These are phyloP conservation scores for Pythium grandisporangium DNA, from an alignment of 352 stramenopile genomes.

Conservation along the genomic window DNA sequence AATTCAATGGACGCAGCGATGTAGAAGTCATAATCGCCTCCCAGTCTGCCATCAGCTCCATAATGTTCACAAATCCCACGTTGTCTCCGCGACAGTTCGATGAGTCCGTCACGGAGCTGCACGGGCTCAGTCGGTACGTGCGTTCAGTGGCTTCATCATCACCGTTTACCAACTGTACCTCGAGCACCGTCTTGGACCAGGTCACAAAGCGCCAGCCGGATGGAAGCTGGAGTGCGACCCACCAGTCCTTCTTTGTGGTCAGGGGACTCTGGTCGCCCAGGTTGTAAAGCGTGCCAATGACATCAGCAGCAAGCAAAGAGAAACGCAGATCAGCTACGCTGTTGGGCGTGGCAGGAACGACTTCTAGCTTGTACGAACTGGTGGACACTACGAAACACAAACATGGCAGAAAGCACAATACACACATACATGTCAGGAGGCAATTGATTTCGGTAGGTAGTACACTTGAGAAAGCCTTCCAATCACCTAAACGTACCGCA, in stretches of 20 bases:
- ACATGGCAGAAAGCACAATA: too few species aligned
- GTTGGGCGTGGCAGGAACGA: slow-evolving; percentile 42
- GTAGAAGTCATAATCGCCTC: slow-evolving; percentile 33
- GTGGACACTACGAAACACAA: too few species aligned
- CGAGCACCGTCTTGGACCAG: slow-evolving; percentile 43
- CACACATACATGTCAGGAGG: too few species aligned
- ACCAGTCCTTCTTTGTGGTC: slow-evolving; percentile 41
- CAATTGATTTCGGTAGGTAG: too few species aligned
- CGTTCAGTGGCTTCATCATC: slow-evolving; percentile 8
- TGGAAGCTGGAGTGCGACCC: slow-evolving; percentile 59
- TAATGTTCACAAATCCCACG: slow-evolving; percentile 57
- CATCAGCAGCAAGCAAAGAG: slow-evolving; percentile 61
- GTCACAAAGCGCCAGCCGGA: slow-evolving; percentile 57
- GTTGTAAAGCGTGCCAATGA: slow-evolving; percentile 65
- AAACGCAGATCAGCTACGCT: slow-evolving; percentile 59
- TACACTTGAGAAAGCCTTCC: not conserved
- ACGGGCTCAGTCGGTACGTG: slow-evolving; percentile 29
- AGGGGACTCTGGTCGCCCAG: slow-evolving; percentile 45
- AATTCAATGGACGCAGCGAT: slow-evolving; percentile 38
- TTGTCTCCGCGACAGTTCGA: slow-evolving; percentile 35
- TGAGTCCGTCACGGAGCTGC: slow-evolving; percentile 29
- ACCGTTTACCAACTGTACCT: slow-evolving; percentile 27
- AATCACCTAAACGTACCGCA: slow-evolving; percentile 18
- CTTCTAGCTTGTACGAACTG: slow-evolving; percentile 61
- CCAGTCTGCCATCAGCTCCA: slow-evolving; percentile 46